A percentile compares a stretch with the other conserved stretches of the same genome.
phyloP scores from a whole-genome alignment of 257 asterid species.

The Nicotiana tabacum region DNA sequence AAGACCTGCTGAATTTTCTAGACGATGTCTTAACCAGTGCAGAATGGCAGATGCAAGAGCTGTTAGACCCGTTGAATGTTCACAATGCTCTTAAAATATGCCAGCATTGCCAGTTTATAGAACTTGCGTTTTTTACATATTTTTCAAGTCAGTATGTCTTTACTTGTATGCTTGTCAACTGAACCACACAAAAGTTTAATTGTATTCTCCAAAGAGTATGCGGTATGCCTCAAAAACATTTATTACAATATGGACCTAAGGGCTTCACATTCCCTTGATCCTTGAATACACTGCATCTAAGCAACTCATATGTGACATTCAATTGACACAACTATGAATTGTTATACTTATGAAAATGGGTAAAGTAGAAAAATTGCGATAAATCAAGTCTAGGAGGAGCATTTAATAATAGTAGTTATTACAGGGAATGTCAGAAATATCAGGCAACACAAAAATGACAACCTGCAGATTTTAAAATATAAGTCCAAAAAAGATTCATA shows the following conservation, averaged over 20 bases:
- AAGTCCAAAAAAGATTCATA: neutral
- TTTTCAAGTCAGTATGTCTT: neutral
- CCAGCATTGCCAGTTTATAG: neutral
- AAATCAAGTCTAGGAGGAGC: neutral
- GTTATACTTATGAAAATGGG: neutral
- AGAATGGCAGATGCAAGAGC: neutral
- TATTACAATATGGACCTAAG: neutral
- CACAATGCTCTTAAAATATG: neutral
- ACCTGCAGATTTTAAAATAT: neutral
- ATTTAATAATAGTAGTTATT: neutral
- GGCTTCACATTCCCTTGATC: neutral
- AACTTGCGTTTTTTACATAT: neutral
- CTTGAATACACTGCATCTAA: neutral
- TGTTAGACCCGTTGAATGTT: neutral
- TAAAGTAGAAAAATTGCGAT: neutral
- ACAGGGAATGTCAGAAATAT: neutral
- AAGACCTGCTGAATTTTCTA: neutral
- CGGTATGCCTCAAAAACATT: neutral
- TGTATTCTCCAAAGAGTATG: neutral
- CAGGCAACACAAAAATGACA: neutral
- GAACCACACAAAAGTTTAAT: neutral
- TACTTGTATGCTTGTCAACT: neutral
- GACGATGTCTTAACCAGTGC: neutral
- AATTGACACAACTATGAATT: neutral
- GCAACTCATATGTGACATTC: neutral